Evolutionary conservation across 2,329 filamentous ascomycete genomes (phyloP).

Genomic region (Mariannaea sp.): DNA sequence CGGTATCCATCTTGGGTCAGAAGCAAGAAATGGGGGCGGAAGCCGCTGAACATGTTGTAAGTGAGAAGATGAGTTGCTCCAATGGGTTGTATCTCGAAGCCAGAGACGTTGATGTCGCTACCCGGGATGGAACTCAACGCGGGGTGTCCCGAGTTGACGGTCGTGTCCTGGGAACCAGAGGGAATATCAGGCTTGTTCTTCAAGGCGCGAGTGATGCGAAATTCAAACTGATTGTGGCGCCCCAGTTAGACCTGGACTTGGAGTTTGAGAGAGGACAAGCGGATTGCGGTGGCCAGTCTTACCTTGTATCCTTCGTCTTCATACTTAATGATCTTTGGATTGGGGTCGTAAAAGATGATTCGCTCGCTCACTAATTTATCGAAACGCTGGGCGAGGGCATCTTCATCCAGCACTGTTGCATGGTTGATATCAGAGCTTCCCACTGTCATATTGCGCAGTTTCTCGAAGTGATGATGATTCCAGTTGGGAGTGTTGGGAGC

Average conservation of each 20-base stretch:
- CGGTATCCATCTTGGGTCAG: slow-evolving; percentile 52
- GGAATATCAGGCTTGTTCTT: slow-evolving; percentile 17
- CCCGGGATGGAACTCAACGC: slow-evolving; percentile 28
- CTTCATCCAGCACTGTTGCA: not conserved
- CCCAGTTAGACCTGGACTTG: not conserved
- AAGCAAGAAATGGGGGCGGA: slow-evolving; percentile 53
- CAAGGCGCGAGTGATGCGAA: slow-evolving; percentile 20
- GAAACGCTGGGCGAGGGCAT: slow-evolving; percentile 1
- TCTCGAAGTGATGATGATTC: no score
- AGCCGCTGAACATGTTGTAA: slow-evolving; percentile 55
- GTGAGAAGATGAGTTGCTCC: slow-evolving; percentile 50
- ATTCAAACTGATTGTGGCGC: slow-evolving; percentile 17
- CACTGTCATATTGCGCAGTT: no score
- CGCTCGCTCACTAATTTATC: slow-evolving; percentile 14
- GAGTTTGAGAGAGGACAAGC: not conserved
- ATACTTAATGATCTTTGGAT: slow-evolving; percentile 2
- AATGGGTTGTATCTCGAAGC: slow-evolving; percentile 48
- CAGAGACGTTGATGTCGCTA: slow-evolving; percentile 49
- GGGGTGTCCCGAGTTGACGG: not conserved
- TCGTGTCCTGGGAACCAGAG: not conserved
- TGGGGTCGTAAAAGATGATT: slow-evolving; percentile 21
- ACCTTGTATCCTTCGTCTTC: slow-evolving; percentile 5
- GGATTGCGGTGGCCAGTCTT: not conserved
- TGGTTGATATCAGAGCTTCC: no score
- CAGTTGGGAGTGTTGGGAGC: no score